phyloP scores from a whole-genome alignment of 768 basidiomycete genomes.

The Peribolospora baueri region DNA sequence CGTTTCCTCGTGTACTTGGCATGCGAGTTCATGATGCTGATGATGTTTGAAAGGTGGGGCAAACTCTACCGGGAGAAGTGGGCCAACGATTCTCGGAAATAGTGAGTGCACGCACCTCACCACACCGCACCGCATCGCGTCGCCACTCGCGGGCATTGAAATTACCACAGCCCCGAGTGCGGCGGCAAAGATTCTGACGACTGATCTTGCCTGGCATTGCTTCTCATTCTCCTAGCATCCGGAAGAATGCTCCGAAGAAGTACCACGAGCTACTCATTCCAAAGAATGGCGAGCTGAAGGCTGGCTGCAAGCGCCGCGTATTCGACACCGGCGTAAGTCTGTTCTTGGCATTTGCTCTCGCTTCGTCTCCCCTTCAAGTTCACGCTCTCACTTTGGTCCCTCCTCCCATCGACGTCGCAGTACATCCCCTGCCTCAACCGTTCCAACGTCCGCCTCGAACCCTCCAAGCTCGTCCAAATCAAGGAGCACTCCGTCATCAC shows the following conservation, averaged over 20 bases:
- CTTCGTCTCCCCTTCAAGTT: too few relatives aligned
- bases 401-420: too few relatives aligned
- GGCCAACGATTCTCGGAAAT: neutral
- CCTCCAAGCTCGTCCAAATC: constrained; percentile 6
- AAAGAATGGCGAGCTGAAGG: constrained; percentile 3
- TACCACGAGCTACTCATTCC: constrained; percentile 4
- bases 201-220: neutral
- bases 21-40: too few relatives aligned
- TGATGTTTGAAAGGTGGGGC: neutral
- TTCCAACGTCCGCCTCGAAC: constrained; percentile 8
- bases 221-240: neutral
- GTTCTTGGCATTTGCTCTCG: too few relatives aligned
- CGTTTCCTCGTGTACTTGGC: too few relatives aligned
- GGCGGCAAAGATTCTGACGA: too few relatives aligned
- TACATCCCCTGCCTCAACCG: constrained; percentile 10
- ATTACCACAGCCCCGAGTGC: too few relatives aligned
- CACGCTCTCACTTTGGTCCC: too few relatives aligned
- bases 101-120: constrained; percentile 1
- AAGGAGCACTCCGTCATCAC: constrained; percentile 8
- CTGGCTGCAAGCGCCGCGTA: constrained; percentile 13
- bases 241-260: constrained; percentile 8
- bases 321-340: constrained; percentile 6
- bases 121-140: too few relatives aligned
- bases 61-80: neutral
- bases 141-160: too few relatives aligned